Evolutionary conservation across 164 flowering plant genomes (phyloP), one percentile per base, ranked within the genome.

Genomic region (Aristolochia contorta): DNA sequence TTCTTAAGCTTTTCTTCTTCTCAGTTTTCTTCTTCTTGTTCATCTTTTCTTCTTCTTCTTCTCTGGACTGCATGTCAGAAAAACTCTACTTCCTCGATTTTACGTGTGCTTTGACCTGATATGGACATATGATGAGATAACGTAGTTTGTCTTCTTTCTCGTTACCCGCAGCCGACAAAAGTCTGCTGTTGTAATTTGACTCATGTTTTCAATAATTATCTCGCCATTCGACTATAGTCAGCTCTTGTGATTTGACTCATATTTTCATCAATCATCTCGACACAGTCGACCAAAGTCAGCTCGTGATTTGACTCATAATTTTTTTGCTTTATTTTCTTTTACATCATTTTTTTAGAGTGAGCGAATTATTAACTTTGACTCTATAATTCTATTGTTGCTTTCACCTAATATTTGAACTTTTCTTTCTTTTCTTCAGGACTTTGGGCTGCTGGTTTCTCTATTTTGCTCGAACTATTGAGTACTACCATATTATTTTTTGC

Each of bases 401-500:
- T 49, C 7, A 13, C 7, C 7, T 2, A 1, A 20, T 18, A 1
- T 20, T 16, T 20, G 4, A 20, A 49, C 22, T 1, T 49, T 19
- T 18, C 4, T 19, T 49, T 4, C 15, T 5, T 49, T 49, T 2
- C 7, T 18, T 18, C 19, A 49, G 53, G 53, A 16, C 16, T 18
- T 18, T 18, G 50, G 51, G 61, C 47, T 58, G 61, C 27, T 47
- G 62, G 48, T 59, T 47, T n/a, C 18, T n/a, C 37, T n/a, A 20
- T 12, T 59, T 47, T 37, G 12, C n/a, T 47, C 15, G 43, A 47
- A 59, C 19, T 10, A 20, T 59, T 16, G 20, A 16, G 32, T 12
- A 18, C 20, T 16, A 19, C 16, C 62, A 20, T 8, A 47, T 13
- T 16, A 16, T 4, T 25, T n/a, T 23, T 59, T 47, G 12, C 22